phyloP scores from a whole-genome alignment of 2,329 filamentous ascomycete genomes.

The Fusarium buharicum region DNA sequence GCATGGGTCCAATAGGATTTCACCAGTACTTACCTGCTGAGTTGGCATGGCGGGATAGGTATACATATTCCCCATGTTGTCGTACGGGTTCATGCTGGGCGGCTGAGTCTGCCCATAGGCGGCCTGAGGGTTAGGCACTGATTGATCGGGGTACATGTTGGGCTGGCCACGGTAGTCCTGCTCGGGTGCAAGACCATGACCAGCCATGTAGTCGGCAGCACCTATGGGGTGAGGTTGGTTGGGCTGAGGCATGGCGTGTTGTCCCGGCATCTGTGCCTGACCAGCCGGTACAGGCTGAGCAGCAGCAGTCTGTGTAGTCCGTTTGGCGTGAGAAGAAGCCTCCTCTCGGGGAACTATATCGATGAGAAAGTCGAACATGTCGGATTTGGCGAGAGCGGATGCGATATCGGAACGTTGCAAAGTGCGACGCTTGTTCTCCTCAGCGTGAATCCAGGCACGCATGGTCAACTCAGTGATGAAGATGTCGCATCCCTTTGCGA shows the following conservation, averaged over 20 bases:
- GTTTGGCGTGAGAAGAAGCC: slow-evolving; percentile 84
- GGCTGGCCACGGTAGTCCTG: slow-evolving; percentile 83
- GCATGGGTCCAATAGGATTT: background rate
- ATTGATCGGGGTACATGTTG: slow-evolving; percentile 83
- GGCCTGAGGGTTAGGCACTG: slow-evolving; percentile 76
- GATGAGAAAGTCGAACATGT: slow-evolving; percentile 99
- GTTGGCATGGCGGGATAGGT: slow-evolving; percentile 81
- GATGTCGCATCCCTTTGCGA: slow-evolving; percentile 98
- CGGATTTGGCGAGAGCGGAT: slow-evolving; percentile 92
- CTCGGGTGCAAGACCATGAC: slow-evolving; percentile 73
- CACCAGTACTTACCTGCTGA: slow-evolving; percentile 74
- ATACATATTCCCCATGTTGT: slow-evolving; percentile 86
- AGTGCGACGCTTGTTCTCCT: slow-evolving; percentile 97
- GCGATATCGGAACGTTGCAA: slow-evolving; percentile 97
- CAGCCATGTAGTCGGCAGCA: slow-evolving; percentile 70
- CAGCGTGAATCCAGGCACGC: slow-evolving; percentile 99
- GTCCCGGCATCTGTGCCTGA: slow-evolving; percentile 64
- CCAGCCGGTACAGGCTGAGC: slow-evolving; percentile 59
- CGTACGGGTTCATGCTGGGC: slow-evolving; percentile 70
- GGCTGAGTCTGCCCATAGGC: slow-evolving; percentile 82
- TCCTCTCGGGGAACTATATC: slow-evolving; percentile 98
- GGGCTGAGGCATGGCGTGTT: slow-evolving; percentile 63
- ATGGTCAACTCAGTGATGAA: slow-evolving; percentile 99
- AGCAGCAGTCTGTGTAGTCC: slow-evolving; percentile 65
- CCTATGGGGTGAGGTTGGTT: slow-evolving; percentile 70